Conservation (phyloP, 495 filamentous ascomycete genomes). For the Beverwykella pulmonaria region DNA sequence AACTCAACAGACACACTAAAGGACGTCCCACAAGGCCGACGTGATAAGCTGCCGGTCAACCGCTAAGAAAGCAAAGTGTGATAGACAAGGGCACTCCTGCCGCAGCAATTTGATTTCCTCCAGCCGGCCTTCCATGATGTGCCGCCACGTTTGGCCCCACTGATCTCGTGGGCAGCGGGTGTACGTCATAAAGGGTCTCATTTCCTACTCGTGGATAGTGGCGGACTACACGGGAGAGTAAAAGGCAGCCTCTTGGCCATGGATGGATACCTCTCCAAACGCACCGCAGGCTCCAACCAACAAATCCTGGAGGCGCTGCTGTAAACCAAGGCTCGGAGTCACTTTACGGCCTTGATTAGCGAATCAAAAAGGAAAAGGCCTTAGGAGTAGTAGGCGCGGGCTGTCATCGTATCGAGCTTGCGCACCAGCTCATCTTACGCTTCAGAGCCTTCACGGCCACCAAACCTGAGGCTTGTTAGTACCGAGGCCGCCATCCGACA, state of each 20-base stretch:
- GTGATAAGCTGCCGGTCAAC: neutral
- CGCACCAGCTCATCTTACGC: neutral
- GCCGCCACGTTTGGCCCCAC: constrained; percentile 38
- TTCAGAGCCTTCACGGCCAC: constrained; percentile 12
- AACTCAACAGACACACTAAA: neutral
- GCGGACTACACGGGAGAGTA: neutral
- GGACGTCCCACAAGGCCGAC: neutral
- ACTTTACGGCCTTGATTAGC: neutral
- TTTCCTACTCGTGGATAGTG: constrained; percentile 26
- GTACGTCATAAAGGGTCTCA: constrained; percentile 39
- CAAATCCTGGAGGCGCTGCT: constrained; percentile 25
- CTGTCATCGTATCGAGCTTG: constrained; percentile 7
- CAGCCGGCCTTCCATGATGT: constrained; percentile 14
- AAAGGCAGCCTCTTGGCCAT: neutral
- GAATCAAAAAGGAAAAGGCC: neutral
- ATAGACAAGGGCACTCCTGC: neutral
- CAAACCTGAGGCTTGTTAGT: neutral
- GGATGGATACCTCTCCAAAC: neutral
- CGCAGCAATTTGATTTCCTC: neutral
- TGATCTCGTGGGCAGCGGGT: constrained; percentile 31
- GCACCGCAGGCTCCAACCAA: constrained; percentile 1
- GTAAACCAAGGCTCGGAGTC: constrained; percentile 22
- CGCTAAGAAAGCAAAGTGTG: neutral
- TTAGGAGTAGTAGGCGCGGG: neutral
- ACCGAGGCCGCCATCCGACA: constrained; percentile 1